Evolutionary conservation across 2,329 filamentous ascomycete species (phyloP), one percentile per base, ranked within the genome.

Genomic region (Amesomyces nigricolor): DNA sequence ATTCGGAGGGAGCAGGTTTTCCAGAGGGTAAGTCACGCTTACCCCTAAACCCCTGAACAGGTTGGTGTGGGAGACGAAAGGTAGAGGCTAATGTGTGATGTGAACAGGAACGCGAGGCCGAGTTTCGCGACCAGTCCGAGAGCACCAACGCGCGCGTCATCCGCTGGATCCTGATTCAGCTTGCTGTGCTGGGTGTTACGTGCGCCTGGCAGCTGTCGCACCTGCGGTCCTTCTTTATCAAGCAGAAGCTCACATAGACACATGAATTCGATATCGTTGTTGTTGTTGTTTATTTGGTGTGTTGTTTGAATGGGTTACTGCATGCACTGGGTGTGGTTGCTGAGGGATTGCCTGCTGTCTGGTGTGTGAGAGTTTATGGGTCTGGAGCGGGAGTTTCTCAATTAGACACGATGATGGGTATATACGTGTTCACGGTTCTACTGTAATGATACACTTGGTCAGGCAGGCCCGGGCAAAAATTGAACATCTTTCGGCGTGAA

Each of bases 201-300:
- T 99, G 94, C 75, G 89, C 90, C 59, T 99, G 94, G 94, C 94
- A 99, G 73, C 79, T 99, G 46, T 95, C 91, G 52, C 92, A 99
- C 74, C 81, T 99, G 66, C 83, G 94, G 64, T 88, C 89, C 46
- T 99, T 99, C 82, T 99, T 99, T 78, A 99, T 99, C 79, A 99
- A 99, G 82, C 92, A 97, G 78, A 99, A 99, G 81, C 85, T 99
- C 71, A 97, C 94, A 58, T 99, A 83, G 73, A 65, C 11, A 22
- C 17, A 29, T 11, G 32, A n/a, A 48, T 5, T 35, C 2, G 39
- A 9, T 35, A 26, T 40, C 22, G 13, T 7, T 43, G 47, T n/a
- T 46, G 48, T 22, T 35, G 39, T 5, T 26, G 30, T 37, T 6
- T 19, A 9, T 10, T 26, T 48, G 19, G 22, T 19, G 42, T 43